Evolutionary conservation across 202 grass and related monocot genomes (phyloP).

Genomic region (Setaria viridis): DNA sequence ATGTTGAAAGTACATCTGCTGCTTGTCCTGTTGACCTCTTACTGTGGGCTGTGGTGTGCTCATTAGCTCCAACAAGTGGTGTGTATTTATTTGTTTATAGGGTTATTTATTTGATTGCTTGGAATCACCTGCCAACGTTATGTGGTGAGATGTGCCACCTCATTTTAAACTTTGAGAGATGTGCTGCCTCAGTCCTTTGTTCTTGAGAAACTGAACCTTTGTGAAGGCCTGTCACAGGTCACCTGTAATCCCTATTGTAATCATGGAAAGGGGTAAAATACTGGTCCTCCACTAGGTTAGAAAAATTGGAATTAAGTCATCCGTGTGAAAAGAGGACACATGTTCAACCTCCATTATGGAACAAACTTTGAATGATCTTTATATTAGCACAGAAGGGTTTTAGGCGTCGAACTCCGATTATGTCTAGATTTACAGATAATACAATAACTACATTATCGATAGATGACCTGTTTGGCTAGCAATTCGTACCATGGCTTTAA

Average conservation of each 20-base stretch:
- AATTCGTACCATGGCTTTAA: no score
- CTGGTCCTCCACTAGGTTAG: not conserved
- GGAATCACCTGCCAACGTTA: constrained; percentile 40
- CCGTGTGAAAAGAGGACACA: not conserved
- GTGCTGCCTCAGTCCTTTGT: constrained; percentile 6
- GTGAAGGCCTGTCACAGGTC: not conserved
- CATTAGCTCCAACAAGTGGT: not conserved
- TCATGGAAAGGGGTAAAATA: constrained; percentile 1
- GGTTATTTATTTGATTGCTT: constrained; percentile 30
- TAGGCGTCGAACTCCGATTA: not conserved
- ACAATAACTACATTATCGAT: not conserved
- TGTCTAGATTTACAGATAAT: not conserved
- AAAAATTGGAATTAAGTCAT: not conserved
- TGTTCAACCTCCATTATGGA: not conserved
- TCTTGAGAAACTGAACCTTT: constrained; percentile 32
- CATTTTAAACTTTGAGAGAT: constrained; percentile 21
- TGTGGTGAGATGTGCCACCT: constrained; percentile 15
- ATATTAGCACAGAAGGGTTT: not conserved
- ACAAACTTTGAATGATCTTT: not conserved
- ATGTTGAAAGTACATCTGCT: constrained; percentile 40
- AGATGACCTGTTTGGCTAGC: no score
- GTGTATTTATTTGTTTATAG: not conserved
- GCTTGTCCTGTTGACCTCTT: constrained; percentile 48
- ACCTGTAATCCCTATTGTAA: constrained; percentile 31
- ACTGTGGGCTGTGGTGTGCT: constrained; percentile 15